phyloP scores from a whole-genome alignment of 352 stramenopile genomes.

The Globisporangium viniferum region DNA sequence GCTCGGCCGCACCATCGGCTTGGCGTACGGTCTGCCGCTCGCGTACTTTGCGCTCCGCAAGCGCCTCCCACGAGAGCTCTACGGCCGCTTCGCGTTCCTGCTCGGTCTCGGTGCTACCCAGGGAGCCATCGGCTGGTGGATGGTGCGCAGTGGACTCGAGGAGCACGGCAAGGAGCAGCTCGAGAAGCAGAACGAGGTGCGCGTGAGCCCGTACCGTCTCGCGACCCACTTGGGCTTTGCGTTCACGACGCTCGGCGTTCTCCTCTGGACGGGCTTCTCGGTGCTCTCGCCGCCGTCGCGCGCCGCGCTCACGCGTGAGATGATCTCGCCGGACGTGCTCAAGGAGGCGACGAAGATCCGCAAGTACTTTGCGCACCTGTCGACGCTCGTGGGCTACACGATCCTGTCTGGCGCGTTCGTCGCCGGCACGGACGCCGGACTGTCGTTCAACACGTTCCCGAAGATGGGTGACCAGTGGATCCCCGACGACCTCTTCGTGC shows the following conservation, averaged over 20 bases:
- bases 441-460: constrained; percentile 98
- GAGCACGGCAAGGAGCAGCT: constrained; percentile 86
- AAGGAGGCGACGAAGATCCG: constrained; percentile 62
- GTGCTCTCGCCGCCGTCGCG: constrained; percentile 78
- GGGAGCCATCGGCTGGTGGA: constrained; percentile 97
- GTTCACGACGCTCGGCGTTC: constrained; percentile 94
- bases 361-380: constrained; percentile 57
- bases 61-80: constrained; percentile 65
- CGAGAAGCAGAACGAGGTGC: constrained; percentile 91
- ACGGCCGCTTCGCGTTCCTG: constrained; percentile 61
- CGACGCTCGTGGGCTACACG: constrained; percentile 73
- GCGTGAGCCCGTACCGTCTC: constrained; percentile 96
- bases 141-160: constrained; percentile 98
- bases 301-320: constrained; percentile 58
- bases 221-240: constrained; percentile 96
- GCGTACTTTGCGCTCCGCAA: constrained; percentile 92
- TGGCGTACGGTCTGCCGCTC: constrained; percentile 92
- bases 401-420: constrained; percentile 94
- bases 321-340: constrained; percentile 76
- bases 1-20: constrained; percentile 93
- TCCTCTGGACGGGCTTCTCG: constrained; percentile 95
- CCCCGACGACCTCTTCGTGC: constrained; percentile 90
- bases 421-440: constrained; percentile 97
- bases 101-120: constrained; percentile 68
- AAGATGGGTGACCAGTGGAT: constrained; percentile 96